Evolutionary conservation across 2,329 filamentous ascomycete species (phyloP).

Genomic region (Thermoascus crustaceus): DNA sequence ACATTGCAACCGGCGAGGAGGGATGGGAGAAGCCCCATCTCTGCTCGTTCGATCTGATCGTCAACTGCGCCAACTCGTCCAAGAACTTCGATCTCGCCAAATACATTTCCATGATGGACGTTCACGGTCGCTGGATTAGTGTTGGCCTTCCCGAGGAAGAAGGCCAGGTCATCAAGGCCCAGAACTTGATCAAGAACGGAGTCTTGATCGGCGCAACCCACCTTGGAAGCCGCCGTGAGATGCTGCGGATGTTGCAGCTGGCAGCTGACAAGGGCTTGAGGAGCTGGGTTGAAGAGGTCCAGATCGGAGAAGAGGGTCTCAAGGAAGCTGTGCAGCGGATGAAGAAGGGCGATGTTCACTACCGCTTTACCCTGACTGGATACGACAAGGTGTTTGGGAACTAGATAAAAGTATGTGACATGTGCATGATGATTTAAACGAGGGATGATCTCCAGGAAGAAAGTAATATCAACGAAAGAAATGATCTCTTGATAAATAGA

Average conservation of each 20-base stretch:
- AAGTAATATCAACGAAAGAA: too few relatives aligned
- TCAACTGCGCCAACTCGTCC: constrained; percentile 71
- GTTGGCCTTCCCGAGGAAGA: constrained; percentile 73
- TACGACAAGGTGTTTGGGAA: constrained; percentile 29
- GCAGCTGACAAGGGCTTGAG: constrained; percentile 61
- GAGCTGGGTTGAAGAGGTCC: constrained; percentile 62
- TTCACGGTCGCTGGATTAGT: constrained; percentile 71
- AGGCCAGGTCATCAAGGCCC: constrained; percentile 61
- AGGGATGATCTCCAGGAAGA: background rate
- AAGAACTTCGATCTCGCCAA: constrained; percentile 52
- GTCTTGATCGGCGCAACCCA: constrained; percentile 63
- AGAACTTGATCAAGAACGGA: constrained; percentile 68
- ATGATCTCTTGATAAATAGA: background rate
- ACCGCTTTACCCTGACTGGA: constrained; percentile 59
- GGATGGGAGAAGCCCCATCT: constrained; percentile 49
- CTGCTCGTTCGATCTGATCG: constrained; percentile 55
- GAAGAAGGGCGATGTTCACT: constrained; percentile 62
- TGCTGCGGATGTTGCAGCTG: constrained; percentile 62
- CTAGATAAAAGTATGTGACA: background rate
- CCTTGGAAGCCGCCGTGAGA: constrained; percentile 62
- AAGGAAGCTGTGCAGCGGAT: constrained; percentile 63
- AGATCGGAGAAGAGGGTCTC: constrained; percentile 62
- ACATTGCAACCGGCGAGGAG: constrained; percentile 50
- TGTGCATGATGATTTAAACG: constrained; percentile 1
- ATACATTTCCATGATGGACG: constrained; percentile 72